phyloP scores from a whole-genome alignment of 345 rosid genomes.

The Toxicodendron radicans region DNA sequence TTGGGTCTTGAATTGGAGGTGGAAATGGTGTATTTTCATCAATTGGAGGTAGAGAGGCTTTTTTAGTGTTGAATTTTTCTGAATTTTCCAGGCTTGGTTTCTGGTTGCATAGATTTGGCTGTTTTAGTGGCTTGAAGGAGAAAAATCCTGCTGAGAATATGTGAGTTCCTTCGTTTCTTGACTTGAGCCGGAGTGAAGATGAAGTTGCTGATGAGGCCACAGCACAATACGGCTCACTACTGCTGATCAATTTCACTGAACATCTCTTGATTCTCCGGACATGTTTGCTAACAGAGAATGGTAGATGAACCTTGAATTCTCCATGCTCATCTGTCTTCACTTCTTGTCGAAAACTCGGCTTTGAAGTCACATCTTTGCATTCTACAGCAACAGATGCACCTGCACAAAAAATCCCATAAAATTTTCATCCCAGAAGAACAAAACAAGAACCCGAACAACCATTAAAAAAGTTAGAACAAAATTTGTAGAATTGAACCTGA shows the following conservation, averaged over 20 bases:
- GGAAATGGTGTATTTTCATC: constrained; percentile 35
- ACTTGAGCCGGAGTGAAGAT: constrained; percentile 55
- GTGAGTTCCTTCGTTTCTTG: constrained; percentile 45
- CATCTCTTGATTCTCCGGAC: constrained; percentile 69
- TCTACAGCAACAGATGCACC: constrained; percentile 82
- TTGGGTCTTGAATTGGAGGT: constrained; percentile 43
- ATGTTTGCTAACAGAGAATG: constrained; percentile 64
- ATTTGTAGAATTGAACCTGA: constrained; percentile 43
- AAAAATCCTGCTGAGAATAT: constrained; percentile 93
- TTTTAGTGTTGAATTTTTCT: constrained; percentile 16
- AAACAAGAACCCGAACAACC: neutral
- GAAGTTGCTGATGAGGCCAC: constrained; percentile 72
- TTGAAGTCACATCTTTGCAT: constrained; percentile 53
- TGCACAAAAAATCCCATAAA: constrained; percentile 26
- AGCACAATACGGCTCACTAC: constrained; percentile 74
- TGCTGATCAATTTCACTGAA: constrained; percentile 58
- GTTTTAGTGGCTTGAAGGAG: constrained; percentile 74
- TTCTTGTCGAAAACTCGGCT: constrained; percentile 47
- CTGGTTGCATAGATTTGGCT: constrained; percentile 59
- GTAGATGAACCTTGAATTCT: constrained; percentile 61
- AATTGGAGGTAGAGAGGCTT: constrained; percentile 2
- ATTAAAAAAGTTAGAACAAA: neutral
- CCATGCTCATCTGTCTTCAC: constrained; percentile 75
- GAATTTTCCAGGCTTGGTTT: constrained; percentile 39
- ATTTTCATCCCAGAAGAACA: neutral